Base-by-base conservation (phyloP, 1,284 basidiomycete species). In the Naganishia albida region DNA sequence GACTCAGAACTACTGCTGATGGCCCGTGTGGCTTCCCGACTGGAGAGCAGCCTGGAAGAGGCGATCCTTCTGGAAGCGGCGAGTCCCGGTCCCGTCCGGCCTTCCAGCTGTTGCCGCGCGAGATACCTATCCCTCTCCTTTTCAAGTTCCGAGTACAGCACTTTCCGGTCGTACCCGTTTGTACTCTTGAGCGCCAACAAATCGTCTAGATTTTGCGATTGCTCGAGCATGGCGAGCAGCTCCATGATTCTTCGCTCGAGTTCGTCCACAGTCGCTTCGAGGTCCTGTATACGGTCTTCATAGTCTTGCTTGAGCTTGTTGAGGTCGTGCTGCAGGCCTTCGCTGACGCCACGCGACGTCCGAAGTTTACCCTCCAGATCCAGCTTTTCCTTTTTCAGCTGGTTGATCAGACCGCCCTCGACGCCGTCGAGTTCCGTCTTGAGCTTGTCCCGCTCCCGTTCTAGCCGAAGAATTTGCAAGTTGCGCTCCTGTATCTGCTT, bases 401-500 rank as follows among this genome's bases (percentile, higher is more conserved):
- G 57, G 39, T 60, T 60, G 46, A 60, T 60, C 23, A 60, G 48
- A 15, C 57, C 57, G 55, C 65, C 60, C 52, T 68, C 67, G 40
- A 66, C 64, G 25, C 64, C 69, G 7, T 69, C 57, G 12, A 60
- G 71, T 77, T 60, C 57, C 23, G 34, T 40, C 39, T 60, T 60
- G 4, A 60, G 43, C 34, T 60, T 49, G 50, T 66, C 71, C 88
- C 88, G 75, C 87, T 91, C 81, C 87, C 88, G 54, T 70, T 87
- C 86, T 38, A 89, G 77, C 44, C 84, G 83, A 12, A 85, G 80
- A 20, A 88, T 85, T 59, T 85, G 81, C 13, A 86, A 82, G 52
- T 89, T 86, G 12, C 87, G 83, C 67, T 86, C 85, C 7, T 85
- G 83, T 20, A 89, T 85, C 67, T 95, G 91, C n/a, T 86, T 83